Evolutionary conservation across 2,329 filamentous ascomycete species (phyloP).

Genomic region (Mariannaea elegans): DNA sequence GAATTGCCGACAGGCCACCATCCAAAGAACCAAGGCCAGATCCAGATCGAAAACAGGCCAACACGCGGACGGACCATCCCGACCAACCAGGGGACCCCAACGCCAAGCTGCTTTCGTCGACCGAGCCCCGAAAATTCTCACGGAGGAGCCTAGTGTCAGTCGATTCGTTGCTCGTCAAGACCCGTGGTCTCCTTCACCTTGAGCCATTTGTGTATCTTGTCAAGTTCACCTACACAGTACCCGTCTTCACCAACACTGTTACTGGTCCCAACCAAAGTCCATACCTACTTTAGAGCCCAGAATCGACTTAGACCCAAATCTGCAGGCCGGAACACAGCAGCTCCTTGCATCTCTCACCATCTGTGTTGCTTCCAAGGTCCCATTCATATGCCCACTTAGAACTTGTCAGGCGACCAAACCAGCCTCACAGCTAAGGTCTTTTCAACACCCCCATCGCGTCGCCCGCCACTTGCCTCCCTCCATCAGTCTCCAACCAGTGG

Average conservation of each 20-base stretch:
- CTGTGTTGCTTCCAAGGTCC: constrained; percentile 4
- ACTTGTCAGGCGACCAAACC: constrained; percentile 15
- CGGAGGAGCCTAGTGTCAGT: constrained; percentile 33
- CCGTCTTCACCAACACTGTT: not conserved
- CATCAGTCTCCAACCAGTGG: constrained; percentile 18
- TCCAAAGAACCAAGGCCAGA: constrained; percentile 31
- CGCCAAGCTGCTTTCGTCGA: constrained; percentile 39
- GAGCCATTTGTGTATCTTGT: not conserved
- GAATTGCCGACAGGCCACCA: constrained; percentile 27
- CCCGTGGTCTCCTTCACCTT: not conserved
- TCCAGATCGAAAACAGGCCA: constrained; percentile 38
- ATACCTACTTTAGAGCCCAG: too few relatives aligned
- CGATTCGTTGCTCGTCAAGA: constrained; percentile 27
- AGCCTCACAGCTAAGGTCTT: constrained; percentile 9
- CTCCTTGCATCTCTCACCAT: not conserved
- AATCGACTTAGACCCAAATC: too few relatives aligned
- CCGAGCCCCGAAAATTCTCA: constrained; percentile 31
- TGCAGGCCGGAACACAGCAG: too few relatives aligned
- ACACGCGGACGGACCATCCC: constrained; percentile 35
- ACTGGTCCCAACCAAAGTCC: not conserved
- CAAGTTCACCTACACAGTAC: too few relatives aligned
- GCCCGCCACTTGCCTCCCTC: constrained; percentile 14
- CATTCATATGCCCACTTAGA: constrained; percentile 4
- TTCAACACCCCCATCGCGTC: not conserved
- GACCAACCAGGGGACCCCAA: constrained; percentile 24